Percentiles rank a stretch among this genome's conserved stretches.
Evolutionary conservation across 2,329 filamentous ascomycete species (phyloP).

Genomic region (Fusarium sp.): DNA sequence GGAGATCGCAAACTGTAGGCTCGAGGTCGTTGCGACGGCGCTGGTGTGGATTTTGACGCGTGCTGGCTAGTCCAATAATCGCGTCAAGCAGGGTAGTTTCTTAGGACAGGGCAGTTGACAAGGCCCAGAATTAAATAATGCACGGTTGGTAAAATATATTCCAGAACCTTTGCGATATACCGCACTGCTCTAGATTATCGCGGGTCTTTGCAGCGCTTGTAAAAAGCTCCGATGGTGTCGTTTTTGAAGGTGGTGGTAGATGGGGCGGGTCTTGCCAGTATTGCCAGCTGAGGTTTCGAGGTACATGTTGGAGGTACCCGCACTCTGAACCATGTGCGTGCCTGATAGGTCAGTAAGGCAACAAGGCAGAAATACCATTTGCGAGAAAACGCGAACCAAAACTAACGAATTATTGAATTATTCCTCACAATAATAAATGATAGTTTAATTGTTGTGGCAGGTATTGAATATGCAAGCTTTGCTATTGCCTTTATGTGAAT

Average conservation of each 20-base stretch:
- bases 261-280: slow-evolving; percentile 22
- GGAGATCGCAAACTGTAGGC: slow-evolving; percentile 33
- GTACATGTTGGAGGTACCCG: slow-evolving; percentile 46
- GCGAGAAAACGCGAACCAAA: not conserved
- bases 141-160: not conserved
- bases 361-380: slow-evolving; percentile 46
- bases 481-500: not conserved
- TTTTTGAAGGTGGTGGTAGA: slow-evolving; percentile 39
- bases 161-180: not conserved
- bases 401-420: not conserved
- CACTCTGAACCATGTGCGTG: slow-evolving; percentile 29
- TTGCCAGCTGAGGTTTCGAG: slow-evolving; percentile 35
- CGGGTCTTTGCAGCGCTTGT: slow-evolving; percentile 27
- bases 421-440: not conserved
- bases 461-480: not conserved
- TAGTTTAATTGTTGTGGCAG: not conserved
- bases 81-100: slow-evolving; percentile 39
- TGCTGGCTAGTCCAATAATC: slow-evolving; percentile 43
- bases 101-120: not conserved
- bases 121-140: slow-evolving; percentile 3
- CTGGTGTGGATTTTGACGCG: slow-evolving; percentile 47
- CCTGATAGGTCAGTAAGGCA: slow-evolving; percentile 46
- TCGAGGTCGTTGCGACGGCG: slow-evolving; percentile 35
- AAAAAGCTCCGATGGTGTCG: slow-evolving; percentile 33
- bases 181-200: slow-evolving; percentile 18